Percentiles rank a stretch among this genome's conserved stretches.
These are phyloP conservation scores for Ulvella scutata DNA, from an alignment of 139 green algal species.

Conservation along the genomic window DNA sequence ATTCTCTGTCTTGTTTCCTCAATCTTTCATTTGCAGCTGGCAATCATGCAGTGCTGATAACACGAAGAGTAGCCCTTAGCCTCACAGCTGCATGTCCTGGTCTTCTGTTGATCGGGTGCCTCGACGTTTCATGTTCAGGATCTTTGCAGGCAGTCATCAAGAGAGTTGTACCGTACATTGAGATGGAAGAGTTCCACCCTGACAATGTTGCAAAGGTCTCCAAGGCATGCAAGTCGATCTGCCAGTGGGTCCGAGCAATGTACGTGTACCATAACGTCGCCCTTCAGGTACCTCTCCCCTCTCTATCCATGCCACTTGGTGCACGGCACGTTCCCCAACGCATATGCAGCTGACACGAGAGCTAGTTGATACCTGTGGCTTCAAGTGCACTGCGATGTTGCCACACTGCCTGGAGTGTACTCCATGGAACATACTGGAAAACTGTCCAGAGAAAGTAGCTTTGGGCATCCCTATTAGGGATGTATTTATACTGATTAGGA, in stretches of 20 bases:
- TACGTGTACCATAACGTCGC: constrained; percentile 66
- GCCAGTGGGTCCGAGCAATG: constrained; percentile 71
- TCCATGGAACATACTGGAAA: too few relatives aligned
- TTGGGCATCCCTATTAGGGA: too few relatives aligned
- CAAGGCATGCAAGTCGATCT: constrained; percentile 77
- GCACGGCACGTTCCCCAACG: constrained; percentile 17
- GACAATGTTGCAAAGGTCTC: constrained; percentile 55
- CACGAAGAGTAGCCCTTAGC: too few relatives aligned
- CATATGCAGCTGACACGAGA: neutral
- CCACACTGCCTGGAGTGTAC: too few relatives aligned
- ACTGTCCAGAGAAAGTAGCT: too few relatives aligned
- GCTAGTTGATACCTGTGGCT: neutral
- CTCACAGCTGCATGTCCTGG: too few relatives aligned
- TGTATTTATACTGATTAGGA: too few relatives aligned
- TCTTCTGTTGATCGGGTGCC: too few relatives aligned
- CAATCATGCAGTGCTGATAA: too few relatives aligned
- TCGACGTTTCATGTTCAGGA: neutral
- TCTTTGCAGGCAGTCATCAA: constrained; percentile 15
- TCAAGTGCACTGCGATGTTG: too few relatives aligned
- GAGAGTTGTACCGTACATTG: constrained; percentile 41
- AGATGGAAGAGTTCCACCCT: constrained; percentile 54
- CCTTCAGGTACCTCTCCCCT: constrained; percentile 14
- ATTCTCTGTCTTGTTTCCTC: too few relatives aligned
- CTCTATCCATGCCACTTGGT: neutral
- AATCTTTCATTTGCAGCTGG: too few relatives aligned